Evolutionary conservation across 139 green algal genomes (phyloP).

Genomic region (Yamagishiella unicocca): DNA sequence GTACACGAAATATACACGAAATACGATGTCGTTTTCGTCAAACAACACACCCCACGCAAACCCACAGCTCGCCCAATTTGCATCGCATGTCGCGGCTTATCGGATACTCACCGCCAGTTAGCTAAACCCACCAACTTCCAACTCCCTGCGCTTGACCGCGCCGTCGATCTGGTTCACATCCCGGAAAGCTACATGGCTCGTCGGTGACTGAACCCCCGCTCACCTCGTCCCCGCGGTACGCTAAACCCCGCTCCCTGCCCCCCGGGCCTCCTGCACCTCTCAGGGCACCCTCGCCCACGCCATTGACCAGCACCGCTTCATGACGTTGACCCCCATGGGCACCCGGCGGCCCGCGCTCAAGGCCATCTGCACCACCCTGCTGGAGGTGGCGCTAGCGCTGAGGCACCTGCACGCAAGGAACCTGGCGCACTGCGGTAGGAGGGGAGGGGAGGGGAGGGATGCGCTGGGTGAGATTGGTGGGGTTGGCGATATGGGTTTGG

Average conservation of each 20-base stretch:
- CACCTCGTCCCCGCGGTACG: not conserved
- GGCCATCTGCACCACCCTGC: constrained; percentile 55
- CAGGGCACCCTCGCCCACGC: constrained; percentile 41
- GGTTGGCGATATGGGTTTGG: not conserved
- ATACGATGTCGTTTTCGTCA: too few relatives aligned
- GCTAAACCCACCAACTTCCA: not conserved
- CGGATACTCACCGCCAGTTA: too few relatives aligned
- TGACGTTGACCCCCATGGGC: constrained; percentile 39
- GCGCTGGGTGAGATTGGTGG: not conserved
- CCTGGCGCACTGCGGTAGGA: constrained; percentile 72
- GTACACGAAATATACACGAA: too few relatives aligned
- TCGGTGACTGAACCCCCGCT: not conserved
- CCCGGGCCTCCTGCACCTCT: not conserved
- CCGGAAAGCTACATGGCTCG: too few relatives aligned
- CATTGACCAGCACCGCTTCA: constrained; percentile 48
- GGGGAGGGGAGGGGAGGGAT: not conserved
- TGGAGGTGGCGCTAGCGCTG: constrained; percentile 57
- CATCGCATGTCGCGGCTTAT: too few relatives aligned
- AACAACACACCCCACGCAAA: too few relatives aligned
- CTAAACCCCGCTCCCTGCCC: not conserved
- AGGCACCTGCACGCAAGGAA: constrained; percentile 69
- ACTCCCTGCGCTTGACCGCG: too few relatives aligned
- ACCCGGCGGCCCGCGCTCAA: constrained; percentile 31
- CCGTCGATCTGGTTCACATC: too few relatives aligned
- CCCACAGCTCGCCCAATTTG: too few relatives aligned